Percentiles rank a stretch among this genome's conserved stretches.
phyloP scores from a whole-genome alignment of 116 monocot genomes.

The Dioscorea cayenensis region DNA sequence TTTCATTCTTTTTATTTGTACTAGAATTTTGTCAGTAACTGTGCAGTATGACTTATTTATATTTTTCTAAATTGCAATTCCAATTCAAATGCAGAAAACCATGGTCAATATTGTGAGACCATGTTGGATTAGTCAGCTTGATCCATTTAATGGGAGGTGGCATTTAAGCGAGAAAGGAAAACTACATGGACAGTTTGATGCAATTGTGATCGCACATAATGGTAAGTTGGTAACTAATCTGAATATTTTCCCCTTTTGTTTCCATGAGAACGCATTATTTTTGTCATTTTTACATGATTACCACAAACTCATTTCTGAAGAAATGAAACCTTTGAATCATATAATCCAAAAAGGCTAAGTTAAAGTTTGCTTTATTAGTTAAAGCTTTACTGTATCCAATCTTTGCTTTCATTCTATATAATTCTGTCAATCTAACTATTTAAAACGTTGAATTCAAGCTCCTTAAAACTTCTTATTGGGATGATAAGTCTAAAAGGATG shows the following conservation, averaged over 20 bases:
- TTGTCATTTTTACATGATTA: background rate
- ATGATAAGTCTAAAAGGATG: too few relatives aligned
- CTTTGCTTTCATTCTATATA: too few relatives aligned
- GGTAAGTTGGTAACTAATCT: conserved; percentile 66
- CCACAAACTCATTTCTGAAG: too few relatives aligned
- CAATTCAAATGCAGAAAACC: conserved; percentile 39
- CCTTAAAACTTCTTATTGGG: too few relatives aligned
- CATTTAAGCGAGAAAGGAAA: conserved; percentile 69
- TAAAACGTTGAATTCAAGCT: too few relatives aligned
- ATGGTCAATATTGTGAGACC: conserved; percentile 63
- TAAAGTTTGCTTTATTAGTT: too few relatives aligned
- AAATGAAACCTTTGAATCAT: too few relatives aligned
- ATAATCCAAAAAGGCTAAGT: too few relatives aligned
- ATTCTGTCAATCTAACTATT: too few relatives aligned
- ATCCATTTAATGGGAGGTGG: conserved; percentile 93
- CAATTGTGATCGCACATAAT: conserved; percentile 93
- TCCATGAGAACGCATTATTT: background rate
- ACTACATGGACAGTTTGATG: conserved; percentile 74
- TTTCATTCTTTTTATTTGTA: background rate
- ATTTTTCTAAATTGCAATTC: conserved; percentile 18
- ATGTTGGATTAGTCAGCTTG: conserved; percentile 95
- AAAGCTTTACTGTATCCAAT: too few relatives aligned
- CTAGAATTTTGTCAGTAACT: conserved; percentile 5
- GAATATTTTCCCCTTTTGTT: background rate
- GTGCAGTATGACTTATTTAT: conserved; percentile 2